These are phyloP conservation scores for Geoglossum cookeanum DNA, from an alignment of 2,329 filamentous ascomycete genomes.

Conservation along the genomic window DNA sequence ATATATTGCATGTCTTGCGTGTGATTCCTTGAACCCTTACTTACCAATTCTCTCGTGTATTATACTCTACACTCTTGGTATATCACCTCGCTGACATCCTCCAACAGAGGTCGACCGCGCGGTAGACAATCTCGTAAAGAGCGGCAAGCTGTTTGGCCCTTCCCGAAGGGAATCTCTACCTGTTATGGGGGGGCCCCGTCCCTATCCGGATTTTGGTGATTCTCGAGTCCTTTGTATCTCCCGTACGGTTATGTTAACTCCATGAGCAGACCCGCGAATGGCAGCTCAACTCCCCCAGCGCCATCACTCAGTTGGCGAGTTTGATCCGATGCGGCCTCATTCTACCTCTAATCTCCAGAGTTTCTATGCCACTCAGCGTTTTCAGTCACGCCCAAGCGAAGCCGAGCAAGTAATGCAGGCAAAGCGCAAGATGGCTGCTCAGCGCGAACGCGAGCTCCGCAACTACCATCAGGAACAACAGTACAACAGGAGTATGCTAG, in stretches of 20 bases:
- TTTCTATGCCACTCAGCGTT: conserved; percentile 86
- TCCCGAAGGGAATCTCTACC: conserved; percentile 68
- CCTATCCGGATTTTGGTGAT: conserved; percentile 40
- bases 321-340: conserved; percentile 56
- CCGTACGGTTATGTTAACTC: neutral
- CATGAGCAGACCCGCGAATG: conserved; percentile 4
- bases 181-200: conserved; percentile 37
- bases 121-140: conserved; percentile 89
- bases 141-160: conserved; percentile 69
- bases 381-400: conserved; percentile 74
- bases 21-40: neutral
- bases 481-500: conserved; percentile 83
- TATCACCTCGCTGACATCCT: neutral
- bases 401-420: conserved; percentile 98
- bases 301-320: conserved; percentile 72
- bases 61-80: neutral
- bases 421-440: conserved; percentile 96
- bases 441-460: conserved; percentile 95
- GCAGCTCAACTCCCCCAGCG: conserved; percentile 32
- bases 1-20: neutral
- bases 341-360: conserved; percentile 67
- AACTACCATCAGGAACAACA: conserved; percentile 99
- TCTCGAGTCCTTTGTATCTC: neutral
- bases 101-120: conserved; percentile 78
- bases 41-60: neutral